Base-by-base conservation (phyloP, 192 early-diverging fungal species). In the Borealophlyctis nickersoniae region DNA sequence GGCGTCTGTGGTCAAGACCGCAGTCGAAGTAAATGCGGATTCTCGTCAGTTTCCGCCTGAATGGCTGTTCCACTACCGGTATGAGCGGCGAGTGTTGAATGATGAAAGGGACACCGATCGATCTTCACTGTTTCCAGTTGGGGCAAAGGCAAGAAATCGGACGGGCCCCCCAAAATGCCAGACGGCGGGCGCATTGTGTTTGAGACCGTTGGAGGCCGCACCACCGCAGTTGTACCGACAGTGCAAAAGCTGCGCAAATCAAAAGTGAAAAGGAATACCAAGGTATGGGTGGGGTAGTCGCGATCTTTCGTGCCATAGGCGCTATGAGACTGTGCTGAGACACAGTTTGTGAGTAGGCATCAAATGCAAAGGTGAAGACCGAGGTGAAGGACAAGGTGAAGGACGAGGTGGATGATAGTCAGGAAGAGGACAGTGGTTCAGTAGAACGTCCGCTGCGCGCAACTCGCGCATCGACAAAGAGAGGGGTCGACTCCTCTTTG, bases 41-140 rank as follows among this genome's bases (percentile, higher is more conserved):
- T 66, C 80, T 27, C 63, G 69, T 22, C 50, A 72, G 36, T 91
- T 91, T 69, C 91, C 91, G 0, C 28, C 62, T 4, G 62, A 81
- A 45, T 94, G 92, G 92, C 62, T 94, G 1, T 92, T 92, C 71
- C 87, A 88, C 39, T 77, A 84, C 60, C 77, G 91, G 36, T 92
- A 56, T 36, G 50, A 28, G 22, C 29, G 29, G 66, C 19, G 13
- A 11, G 48, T 31, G 7, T 45, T 7, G 19, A 7, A 45, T 19
- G 39, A 62, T 30, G 39, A 26, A 22, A 7, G 16, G 30, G 58
- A 22, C 14, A 58, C 19, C 49, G 19, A 52, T 9, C 28, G 48
- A 32, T 2, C 36, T 13, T 52, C 3, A 2, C 30, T 4, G 11
- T 36, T 5, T 35, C 23, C 59, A 68, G 66, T 36, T 69, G 90